Percentiles rank a stretch among this genome's conserved stretches.
Conservation (phyloP, 352 stramenopile species). For the Pythium periplocum region DNA sequence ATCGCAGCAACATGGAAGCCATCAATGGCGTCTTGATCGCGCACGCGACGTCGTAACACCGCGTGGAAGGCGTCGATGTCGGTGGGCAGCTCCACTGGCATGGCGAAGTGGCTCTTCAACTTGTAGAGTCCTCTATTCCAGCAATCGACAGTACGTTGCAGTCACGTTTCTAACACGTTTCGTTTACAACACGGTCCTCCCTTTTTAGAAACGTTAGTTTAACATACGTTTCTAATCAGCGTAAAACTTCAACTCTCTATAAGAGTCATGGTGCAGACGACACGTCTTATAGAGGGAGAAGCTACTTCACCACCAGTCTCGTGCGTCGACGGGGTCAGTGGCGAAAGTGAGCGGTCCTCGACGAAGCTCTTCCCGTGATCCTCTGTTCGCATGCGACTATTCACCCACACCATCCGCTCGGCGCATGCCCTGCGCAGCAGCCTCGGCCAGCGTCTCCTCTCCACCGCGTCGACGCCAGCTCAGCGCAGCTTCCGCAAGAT, state of each 20-base stretch:
- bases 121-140: neutral
- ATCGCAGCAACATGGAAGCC: slow-evolving; percentile 12
- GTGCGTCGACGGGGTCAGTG: neutral
- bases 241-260: slow-evolving; percentile 21
- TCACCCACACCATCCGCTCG: slow-evolving; percentile 12
- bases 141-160: slow-evolving; percentile 2
- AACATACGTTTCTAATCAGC: neutral
- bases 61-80: slow-evolving; percentile 45
- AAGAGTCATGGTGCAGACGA: slow-evolving; percentile 18
- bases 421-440: slow-evolving; percentile 4
- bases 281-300: slow-evolving; percentile 13
- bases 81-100: slow-evolving; percentile 33
- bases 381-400: slow-evolving; percentile 12
- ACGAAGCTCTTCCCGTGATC: too few relatives aligned
- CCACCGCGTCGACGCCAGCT: slow-evolving; percentile 15
- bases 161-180: slow-evolving; percentile 8
- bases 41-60: slow-evolving; percentile 46
- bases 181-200: slow-evolving; percentile 11
- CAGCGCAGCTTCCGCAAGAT: slow-evolving; percentile 82
- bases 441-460: slow-evolving; percentile 17
- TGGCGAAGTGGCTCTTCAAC: neutral
- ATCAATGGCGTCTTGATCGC: slow-evolving; percentile 53
- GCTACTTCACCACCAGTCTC: neutral
- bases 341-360: slow-evolving; percentile 7
- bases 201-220: too few relatives aligned